phyloP scores from a whole-genome alignment of 2,329 filamentous ascomycete species.

The Mycocentrospora acerina region DNA sequence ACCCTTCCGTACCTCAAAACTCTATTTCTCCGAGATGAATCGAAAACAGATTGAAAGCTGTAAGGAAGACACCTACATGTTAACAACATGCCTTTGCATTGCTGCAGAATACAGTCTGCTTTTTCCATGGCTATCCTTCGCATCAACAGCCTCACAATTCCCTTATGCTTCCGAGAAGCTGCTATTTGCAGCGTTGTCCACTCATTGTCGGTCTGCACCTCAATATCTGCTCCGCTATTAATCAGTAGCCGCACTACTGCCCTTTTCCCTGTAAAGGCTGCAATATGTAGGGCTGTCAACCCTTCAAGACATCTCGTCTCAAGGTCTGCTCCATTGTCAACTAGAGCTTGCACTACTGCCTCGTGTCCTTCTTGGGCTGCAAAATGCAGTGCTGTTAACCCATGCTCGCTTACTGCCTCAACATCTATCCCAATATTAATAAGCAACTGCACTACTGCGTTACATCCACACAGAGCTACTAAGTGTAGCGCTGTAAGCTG shows the following conservation, averaged over 20 bases:
- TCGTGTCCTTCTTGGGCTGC: slow-evolving; percentile 1
- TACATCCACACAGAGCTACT: no score
- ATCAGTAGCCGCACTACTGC: slow-evolving; percentile 1
- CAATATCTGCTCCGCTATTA: neutral
- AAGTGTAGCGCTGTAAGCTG: no score
- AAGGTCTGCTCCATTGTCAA: slow-evolving; percentile 2
- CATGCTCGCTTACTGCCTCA: no score
- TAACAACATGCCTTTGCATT: no score
- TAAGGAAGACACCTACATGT: no score
- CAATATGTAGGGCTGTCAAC: neutral
- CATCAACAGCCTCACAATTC: slow-evolving; percentile 1
- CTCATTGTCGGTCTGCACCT: neutral
- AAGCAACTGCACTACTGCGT: no score
- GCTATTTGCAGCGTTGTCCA: neutral
- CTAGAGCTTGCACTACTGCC: neutral
- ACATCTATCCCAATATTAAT: no score
- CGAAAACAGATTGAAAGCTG: no score
- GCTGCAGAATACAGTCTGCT: no score
- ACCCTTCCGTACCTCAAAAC: no score
- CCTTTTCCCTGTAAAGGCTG: neutral
- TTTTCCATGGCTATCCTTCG: slow-evolving; percentile 5
- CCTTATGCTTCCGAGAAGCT: neutral
- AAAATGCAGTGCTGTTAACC: no score
- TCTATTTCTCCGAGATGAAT: no score
- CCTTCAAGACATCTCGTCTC: neutral